Conservation (phyloP, 169 alveolate genomes). For the Plasmodium berghei region DNA sequence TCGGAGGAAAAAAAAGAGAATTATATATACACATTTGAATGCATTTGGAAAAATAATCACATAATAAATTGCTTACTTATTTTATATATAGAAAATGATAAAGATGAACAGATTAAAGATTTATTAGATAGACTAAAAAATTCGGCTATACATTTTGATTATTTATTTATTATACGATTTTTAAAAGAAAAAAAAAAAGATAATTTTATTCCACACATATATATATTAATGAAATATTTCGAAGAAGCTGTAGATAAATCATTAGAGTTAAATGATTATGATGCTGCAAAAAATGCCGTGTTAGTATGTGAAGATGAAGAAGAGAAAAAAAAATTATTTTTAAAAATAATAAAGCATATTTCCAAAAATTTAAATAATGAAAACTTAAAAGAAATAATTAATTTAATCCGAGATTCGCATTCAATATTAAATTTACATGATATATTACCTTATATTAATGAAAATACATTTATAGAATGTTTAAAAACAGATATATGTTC, state of each 20-base stretch:
- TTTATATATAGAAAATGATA: conserved; percentile 65
- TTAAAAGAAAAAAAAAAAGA: conserved; percentile 76
- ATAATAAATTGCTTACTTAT: conserved; percentile 65
- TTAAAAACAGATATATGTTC: conserved; percentile 75
- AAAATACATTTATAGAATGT: conserved; percentile 48
- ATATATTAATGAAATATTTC: conserved; percentile 72
- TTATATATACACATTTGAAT: conserved; percentile 72
- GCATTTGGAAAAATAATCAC: conserved; percentile 73
- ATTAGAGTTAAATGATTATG: conserved; percentile 63
- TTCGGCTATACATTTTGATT: conserved; percentile 61
- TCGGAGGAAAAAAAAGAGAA: conserved; percentile 54
- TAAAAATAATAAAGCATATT: conserved; percentile 64
- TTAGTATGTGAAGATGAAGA: conserved; percentile 72
- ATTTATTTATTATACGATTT: conserved; percentile 64
- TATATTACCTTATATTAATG: conserved; percentile 72
- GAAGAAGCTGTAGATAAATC: conserved; percentile 77
- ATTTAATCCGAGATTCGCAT: conserved; percentile 65
- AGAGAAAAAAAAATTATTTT: conserved; percentile 77
- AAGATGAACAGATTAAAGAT: conserved; percentile 54
- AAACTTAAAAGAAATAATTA: conserved; percentile 72
- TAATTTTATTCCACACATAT: conserved; percentile 68
- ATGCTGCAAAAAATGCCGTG: conserved; percentile 71
- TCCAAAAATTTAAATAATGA: conserved; percentile 70
- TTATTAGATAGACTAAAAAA: conserved; percentile 60
- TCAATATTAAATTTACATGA: conserved; percentile 74